phyloP scores from a whole-genome alignment of 2,329 filamentous ascomycete species.

The Diaporthe vexans region DNA sequence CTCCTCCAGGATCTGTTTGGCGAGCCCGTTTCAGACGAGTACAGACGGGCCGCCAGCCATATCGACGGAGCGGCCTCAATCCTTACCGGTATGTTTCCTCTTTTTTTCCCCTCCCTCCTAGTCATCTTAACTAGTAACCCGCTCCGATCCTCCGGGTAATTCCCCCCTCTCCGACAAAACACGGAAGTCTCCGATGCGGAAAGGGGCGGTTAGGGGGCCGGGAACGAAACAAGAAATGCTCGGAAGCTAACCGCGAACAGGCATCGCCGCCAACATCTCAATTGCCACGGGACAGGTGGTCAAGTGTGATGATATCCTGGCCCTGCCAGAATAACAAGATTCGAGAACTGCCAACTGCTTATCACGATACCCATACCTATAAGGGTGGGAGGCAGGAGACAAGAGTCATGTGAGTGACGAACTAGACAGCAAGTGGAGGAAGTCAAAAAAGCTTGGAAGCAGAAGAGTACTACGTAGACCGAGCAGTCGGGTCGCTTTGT shows the following conservation, averaged over 20 bases:
- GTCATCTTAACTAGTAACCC: too few species aligned
- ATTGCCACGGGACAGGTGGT: slow-evolving; percentile 70
- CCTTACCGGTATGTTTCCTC: slow-evolving; percentile 53
- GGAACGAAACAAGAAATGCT: neutral
- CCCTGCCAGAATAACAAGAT: slow-evolving; percentile 46
- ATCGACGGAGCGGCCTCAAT: slow-evolving; percentile 72
- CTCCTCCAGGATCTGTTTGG: slow-evolving; percentile 71
- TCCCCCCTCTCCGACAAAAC: neutral
- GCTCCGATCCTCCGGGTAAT: neutral
- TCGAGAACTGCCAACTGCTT: neutral
- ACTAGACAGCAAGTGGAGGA: slow-evolving; percentile 1
- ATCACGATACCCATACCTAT: neutral
- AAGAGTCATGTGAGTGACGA: too few species aligned
- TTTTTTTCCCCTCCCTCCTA: too few species aligned
- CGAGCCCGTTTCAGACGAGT: slow-evolving; percentile 63
- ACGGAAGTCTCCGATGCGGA: neutral
- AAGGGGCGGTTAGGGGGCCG: neutral
- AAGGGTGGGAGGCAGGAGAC: neutral
- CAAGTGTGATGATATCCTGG: slow-evolving; percentile 65
- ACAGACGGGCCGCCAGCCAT: slow-evolving; percentile 69
- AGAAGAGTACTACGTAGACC: neutral
- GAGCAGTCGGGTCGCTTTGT: slow-evolving; percentile 21
- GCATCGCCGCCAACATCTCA: slow-evolving; percentile 70
- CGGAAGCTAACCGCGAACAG: slow-evolving; percentile 45
- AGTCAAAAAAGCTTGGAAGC: slow-evolving; percentile 12